Percentiles rank a stretch among this genome's conserved stretches.
Conservation (phyloP, 805 yeast genomes). For the Metschnikowia gelsemii region DNA sequence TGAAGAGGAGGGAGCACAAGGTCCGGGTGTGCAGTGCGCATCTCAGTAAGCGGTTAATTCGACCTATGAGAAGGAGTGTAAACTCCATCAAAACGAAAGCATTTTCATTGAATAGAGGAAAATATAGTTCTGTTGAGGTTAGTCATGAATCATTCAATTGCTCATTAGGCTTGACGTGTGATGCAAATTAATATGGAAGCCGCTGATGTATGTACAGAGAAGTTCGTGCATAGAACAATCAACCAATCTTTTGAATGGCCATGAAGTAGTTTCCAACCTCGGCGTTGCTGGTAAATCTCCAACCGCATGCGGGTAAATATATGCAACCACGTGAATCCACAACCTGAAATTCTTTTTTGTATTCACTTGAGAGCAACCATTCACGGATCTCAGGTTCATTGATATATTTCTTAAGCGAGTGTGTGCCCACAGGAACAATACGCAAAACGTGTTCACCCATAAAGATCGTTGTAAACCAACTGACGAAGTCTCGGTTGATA, state of each 20-base stretch:
- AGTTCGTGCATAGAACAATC: background rate
- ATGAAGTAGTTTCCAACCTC: slow-evolving; percentile 82
- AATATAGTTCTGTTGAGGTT: slow-evolving; percentile 1
- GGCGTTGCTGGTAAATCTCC: slow-evolving; percentile 66
- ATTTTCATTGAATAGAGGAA: slow-evolving; percentile 4
- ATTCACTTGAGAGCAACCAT: slow-evolving; percentile 52
- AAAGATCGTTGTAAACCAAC: slow-evolving; percentile 91
- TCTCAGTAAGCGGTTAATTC: slow-evolving; percentile 20
- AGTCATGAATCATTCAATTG: background rate
- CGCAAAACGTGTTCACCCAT: slow-evolving; percentile 78
- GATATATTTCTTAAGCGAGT: slow-evolving; percentile 81
- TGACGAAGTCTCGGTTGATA: slow-evolving; percentile 79
- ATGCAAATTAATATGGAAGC: background rate
- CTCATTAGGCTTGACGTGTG: background rate
- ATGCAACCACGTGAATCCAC: slow-evolving; percentile 74
- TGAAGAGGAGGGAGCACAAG: slow-evolving; percentile 42
- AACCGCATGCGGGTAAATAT: slow-evolving; percentile 80
- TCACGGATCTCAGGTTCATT: slow-evolving; percentile 67
- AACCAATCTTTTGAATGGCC: slow-evolving; percentile 62
- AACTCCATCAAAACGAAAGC: too few relatives aligned
- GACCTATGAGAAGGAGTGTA: background rate
- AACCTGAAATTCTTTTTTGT: slow-evolving; percentile 47
- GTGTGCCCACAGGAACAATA: slow-evolving; percentile 93
- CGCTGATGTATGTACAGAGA: background rate
- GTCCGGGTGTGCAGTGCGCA: slow-evolving; percentile 29